Conservation (phyloP, 179 eudicot species). For the Silene noctiflora region DNA sequence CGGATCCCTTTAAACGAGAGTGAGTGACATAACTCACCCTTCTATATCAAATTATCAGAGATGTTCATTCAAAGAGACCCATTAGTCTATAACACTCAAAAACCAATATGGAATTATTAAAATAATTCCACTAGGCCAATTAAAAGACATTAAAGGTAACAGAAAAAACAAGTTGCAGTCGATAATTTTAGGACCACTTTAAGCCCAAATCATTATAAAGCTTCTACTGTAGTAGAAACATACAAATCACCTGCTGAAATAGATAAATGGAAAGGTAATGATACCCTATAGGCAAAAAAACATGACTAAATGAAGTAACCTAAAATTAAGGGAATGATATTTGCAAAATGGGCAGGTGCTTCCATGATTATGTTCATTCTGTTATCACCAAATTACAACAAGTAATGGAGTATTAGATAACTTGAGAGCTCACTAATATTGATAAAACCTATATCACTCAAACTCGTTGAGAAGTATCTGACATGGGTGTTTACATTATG, state of each 20-base stretch:
- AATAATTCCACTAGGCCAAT: no score
- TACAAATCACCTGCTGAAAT: constrained; percentile 32
- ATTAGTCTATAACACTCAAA: no score
- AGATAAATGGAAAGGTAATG: constrained; percentile 26
- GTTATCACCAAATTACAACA: constrained; percentile 18
- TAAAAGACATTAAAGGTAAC: no score
- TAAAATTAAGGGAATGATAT: constrained; percentile 17
- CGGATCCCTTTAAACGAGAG: no score
- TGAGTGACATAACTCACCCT: neutral
- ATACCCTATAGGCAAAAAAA: constrained; percentile 19
- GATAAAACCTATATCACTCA: neutral
- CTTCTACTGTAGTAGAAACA: constrained; percentile 16
- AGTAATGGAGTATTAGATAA: constrained; percentile 7
- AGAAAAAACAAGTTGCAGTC: constrained; percentile 4
- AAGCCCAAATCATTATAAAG: neutral
- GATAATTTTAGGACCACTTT: constrained; percentile 13
- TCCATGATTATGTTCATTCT: constrained; percentile 31
- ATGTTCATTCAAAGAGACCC: no score
- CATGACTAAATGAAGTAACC: constrained; percentile 20
- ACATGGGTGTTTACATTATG: no score
- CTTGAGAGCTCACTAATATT: neutral
- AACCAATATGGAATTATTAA: no score
- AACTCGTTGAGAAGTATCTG: neutral
- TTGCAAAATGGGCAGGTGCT: constrained; percentile 24
- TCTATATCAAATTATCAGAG: no score